Evolutionary conservation across 148 eudicot species (phyloP), one percentile per base, ranked within the genome.

Genomic region (Amaranthus cruentus): DNA sequence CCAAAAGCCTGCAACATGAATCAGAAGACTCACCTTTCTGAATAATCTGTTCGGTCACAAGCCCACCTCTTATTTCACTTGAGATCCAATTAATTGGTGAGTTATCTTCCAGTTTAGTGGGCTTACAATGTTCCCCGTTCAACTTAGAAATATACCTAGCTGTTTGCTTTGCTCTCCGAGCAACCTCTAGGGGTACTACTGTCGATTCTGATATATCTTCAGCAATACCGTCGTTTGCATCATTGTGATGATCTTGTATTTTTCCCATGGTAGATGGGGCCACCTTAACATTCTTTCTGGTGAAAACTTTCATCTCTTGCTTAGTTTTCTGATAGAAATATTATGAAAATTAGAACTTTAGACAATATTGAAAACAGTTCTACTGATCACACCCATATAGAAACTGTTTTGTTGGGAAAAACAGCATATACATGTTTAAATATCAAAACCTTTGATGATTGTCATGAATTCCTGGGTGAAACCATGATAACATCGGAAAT

Each of bases 261-360:
- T 59, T 78, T 67, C 48, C 72, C 56, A 75, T 38, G 75, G 80
- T 60, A 66, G 81, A 46, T 62, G 82, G 84, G 44, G 72, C 76
- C 71, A 75, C 82, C 86, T 86, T 90, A 76, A 75, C 78, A 65
- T 80, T 86, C 78, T 80, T 84, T 68, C 76, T 80, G 62, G 68
- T 54, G 68, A 75, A 62, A 59, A 75, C 75, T 82, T 74, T 86
- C 77, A 76, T 84, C 46, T 65, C 86, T 79, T 68, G 85, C 84
- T 87, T 87, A 70, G 63, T 74, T 78, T 79, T 74, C 88, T 87
- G 86, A 66, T 42, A 78, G 54, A 47, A 76, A 70, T 11, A 72
- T 21, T 43, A 55, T 18, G 14, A 77, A 69, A 55, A 62, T 74
- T 69, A 73, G 72, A 10, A 69, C 9, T 6, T 63, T 7, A 69